Conservation (phyloP, 352 stramenopile species). For the Globisporangium polare region DNA sequence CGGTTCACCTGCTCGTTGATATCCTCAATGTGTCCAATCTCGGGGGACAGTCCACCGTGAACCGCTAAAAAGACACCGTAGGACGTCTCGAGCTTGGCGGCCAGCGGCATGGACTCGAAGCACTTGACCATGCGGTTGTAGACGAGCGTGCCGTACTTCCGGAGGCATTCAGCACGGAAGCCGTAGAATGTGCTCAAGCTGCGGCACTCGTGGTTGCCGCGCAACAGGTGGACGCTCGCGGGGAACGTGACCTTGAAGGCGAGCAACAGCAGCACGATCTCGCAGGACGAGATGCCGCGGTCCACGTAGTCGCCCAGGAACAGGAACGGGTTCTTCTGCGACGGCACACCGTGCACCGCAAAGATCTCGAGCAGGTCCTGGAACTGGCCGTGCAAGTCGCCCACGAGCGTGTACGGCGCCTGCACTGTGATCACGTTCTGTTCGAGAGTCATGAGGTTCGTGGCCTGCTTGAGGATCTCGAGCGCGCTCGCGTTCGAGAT, state of each 20-base stretch:
- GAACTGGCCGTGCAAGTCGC: slow-evolving; percentile 98
- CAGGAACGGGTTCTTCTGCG: slow-evolving; percentile 93
- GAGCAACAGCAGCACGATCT: slow-evolving; percentile 97
- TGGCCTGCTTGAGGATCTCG: slow-evolving; percentile 54
- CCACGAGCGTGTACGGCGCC: slow-evolving; percentile 52
- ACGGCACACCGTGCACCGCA: slow-evolving; percentile 40
- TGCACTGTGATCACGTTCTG: slow-evolving; percentile 52
- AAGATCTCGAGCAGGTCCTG: slow-evolving; percentile 95
- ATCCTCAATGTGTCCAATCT: slow-evolving; percentile 64
- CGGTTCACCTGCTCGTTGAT: slow-evolving; percentile 73
- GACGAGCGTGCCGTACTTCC: slow-evolving; percentile 70
- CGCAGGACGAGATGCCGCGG: slow-evolving; percentile 94
- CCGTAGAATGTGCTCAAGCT: slow-evolving; percentile 99
- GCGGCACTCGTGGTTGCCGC: slow-evolving; percentile 98
- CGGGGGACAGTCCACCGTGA: slow-evolving; percentile 71
- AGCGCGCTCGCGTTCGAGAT: slow-evolving; percentile 46
- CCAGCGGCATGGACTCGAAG: slow-evolving; percentile 79
- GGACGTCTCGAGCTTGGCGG: slow-evolving; percentile 53
- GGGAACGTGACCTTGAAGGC: slow-evolving; percentile 99
- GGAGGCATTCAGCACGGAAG: slow-evolving; percentile 98
- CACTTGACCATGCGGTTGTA: slow-evolving; percentile 85
- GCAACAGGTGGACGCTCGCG: slow-evolving; percentile 97
- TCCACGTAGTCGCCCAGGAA: slow-evolving; percentile 94
- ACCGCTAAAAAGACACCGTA: slow-evolving; percentile 65
- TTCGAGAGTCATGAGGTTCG: slow-evolving; percentile 53